Conservation (phyloP, 345 rosid species). For the Euphorbia tirucalli region DNA sequence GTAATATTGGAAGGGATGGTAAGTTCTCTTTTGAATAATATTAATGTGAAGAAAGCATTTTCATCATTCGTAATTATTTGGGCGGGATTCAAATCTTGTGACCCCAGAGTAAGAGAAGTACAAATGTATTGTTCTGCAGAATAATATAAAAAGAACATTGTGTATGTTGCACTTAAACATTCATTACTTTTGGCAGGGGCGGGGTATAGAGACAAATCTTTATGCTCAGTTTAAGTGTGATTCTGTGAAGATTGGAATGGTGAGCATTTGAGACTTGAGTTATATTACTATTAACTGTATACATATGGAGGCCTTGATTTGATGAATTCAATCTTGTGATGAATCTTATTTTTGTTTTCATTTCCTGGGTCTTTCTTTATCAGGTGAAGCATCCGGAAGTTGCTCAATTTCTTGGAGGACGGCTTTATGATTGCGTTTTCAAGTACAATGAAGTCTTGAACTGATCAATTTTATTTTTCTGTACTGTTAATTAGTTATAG, state of each 20-base stretch:
- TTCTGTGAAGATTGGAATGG: constrained; percentile 98
- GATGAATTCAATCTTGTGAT: background rate
- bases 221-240: constrained; percentile 96
- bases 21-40: constrained; percentile 27
- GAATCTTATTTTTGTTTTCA: background rate
- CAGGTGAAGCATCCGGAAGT: constrained; percentile 99
- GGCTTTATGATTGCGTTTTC: constrained; percentile 95
- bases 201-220: constrained; percentile 97
- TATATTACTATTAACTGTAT: background rate
- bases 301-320: background rate
- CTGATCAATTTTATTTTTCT: constrained; percentile 13
- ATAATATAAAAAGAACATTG: constrained; percentile 10
- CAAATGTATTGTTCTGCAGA: no score
- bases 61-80: background rate
- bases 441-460: constrained; percentile 70
- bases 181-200: constrained; percentile 61
- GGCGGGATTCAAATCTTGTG: background rate
- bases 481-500: background rate
- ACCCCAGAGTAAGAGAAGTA: background rate
- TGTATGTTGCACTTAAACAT: background rate
- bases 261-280: constrained; percentile 25
- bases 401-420: constrained; percentile 96
- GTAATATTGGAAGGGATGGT: constrained; percentile 99
- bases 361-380: background rate
- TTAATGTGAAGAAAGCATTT: background rate